phyloP scores from a whole-genome alignment of 2,329 filamentous ascomycete species.

The Botrytis deweyae region DNA sequence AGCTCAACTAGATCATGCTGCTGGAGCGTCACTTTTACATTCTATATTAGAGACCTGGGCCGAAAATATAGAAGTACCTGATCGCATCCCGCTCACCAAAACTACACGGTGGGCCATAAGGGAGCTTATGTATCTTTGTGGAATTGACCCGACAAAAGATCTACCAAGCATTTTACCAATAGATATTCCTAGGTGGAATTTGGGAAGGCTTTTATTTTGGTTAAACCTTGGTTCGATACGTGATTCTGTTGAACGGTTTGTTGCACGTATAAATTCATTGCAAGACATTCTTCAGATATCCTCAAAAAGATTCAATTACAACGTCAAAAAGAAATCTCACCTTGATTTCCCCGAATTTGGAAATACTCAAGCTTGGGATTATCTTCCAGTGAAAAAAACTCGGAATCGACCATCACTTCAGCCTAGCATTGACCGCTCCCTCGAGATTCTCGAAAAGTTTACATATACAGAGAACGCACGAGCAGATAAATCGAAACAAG shows the following conservation, averaged over 20 bases:
- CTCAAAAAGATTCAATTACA: not conserved
- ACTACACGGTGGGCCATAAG: constrained; percentile 28
- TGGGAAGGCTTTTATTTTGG: constrained; percentile 28
- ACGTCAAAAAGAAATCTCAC: not conserved
- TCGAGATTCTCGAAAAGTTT: constrained; percentile 15
- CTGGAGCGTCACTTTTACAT: constrained; percentile 31
- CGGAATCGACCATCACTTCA: not conserved
- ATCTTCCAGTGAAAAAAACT: not conserved
- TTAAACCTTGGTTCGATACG: constrained; percentile 27
- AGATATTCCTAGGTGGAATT: constrained; percentile 22
- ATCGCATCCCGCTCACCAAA: constrained; percentile 23
- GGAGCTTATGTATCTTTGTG: constrained; percentile 33
- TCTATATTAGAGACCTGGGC: constrained; percentile 31
- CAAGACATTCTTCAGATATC: not conserved
- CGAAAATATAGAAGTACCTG: constrained; percentile 14
- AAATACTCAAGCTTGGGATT: not conserved
- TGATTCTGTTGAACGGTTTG: constrained; percentile 24
- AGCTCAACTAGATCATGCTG: constrained; percentile 28
- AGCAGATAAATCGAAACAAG: not conserved
- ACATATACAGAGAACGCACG: constrained; percentile 5
- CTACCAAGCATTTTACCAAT: constrained; percentile 21
- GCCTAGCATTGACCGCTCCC: not conserved
- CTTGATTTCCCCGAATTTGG: not conserved
- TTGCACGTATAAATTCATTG: not conserved
- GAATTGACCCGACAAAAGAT: constrained; percentile 26